These are phyloP conservation scores for Mycosarcoma maydis DNA, from an alignment of 1,284 basidiomycete genomes.

Conservation along the genomic window DNA sequence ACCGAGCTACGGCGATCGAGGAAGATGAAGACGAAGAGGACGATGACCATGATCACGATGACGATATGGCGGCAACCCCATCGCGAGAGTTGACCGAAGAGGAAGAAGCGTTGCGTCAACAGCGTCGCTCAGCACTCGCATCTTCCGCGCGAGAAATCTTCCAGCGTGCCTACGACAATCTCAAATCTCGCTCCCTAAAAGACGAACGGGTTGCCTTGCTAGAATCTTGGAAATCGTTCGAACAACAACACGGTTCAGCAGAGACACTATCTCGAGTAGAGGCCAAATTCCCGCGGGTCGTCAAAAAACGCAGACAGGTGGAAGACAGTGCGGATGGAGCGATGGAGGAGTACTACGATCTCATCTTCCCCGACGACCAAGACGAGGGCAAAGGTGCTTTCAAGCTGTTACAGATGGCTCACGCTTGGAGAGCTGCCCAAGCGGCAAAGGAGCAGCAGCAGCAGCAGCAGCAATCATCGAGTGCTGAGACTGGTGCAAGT, in stretches of 20 bases:
- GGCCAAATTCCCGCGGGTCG: slow-evolving; percentile 87
- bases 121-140: slow-evolving; percentile 74
- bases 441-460: slow-evolving; percentile 24
- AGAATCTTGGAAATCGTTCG: slow-evolving; percentile 92
- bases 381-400: slow-evolving; percentile 58
- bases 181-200: slow-evolving; percentile 82
- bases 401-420: slow-evolving; percentile 63
- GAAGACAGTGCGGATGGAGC: slow-evolving; percentile 37
- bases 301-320: slow-evolving; percentile 72
- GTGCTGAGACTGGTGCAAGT: too few species aligned
- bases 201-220: slow-evolving; percentile 90
- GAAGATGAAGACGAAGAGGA: slow-evolving; percentile 74
- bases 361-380: slow-evolving; percentile 66
- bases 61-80: slow-evolving; percentile 53
- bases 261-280: slow-evolving; percentile 77
- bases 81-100: slow-evolving; percentile 44
- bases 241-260: slow-evolving; percentile 77
- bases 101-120: slow-evolving; percentile 50
- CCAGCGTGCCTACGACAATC: slow-evolving; percentile 83
- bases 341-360: slow-evolving; percentile 65
- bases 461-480: background rate
- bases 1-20: slow-evolving; percentile 74
- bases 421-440: slow-evolving; percentile 57
- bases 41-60: slow-evolving; percentile 72
- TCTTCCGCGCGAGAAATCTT: slow-evolving; percentile 80